Evolutionary conservation across 1,139 yeast species (phyloP), one percentile per base, ranked within the genome.

Genomic region (Hansenula sp.): DNA sequence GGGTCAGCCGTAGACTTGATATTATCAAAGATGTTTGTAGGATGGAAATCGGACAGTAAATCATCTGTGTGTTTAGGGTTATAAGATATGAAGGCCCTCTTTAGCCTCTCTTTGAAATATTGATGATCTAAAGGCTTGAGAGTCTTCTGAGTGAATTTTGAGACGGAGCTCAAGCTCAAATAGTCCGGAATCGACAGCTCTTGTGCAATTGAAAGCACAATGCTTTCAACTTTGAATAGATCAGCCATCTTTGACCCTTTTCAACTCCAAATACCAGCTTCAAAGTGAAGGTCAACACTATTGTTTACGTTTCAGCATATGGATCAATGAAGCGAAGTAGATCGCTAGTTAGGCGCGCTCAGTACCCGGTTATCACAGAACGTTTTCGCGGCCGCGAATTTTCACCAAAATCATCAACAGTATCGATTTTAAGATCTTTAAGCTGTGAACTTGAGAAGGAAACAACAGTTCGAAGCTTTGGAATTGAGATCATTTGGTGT

Each of bases 1-100:
- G 60, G 58, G 28, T 53, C 46, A 2, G 45, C 45, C 0, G 57
- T 52, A 31, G 43, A 45, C 29, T 40, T 47, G 7, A 47, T 25
- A 4, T 12, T 8, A 15, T 42, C 33, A 42, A 55, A 52, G 1
- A 47, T 47, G 2, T 46, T 42, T 2, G 45, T 24, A 1, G 50
- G 41, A 16, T 52, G 53, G 8, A 38, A 38, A 12, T 54, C 57
- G 3, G 44, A 24, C 15, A 54, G 38, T 1, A 53, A 38, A 25
- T 52, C 57, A 24, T 44, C 47, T 1, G 38, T 34, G 35, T 39
- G 40, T 0, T 15, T 16, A 0, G 51, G 45, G 33, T 54, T 54
- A 36, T 43, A 45, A 11, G 36, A 42, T 13, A 56, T 47, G n/a
- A 48, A 41, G 3, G 44, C 46, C 3, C 30, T 36, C 4, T 36